Evolutionary conservation across 1,284 basidiomycete genomes (phyloP).

Genomic region (Ustilago curta): DNA sequence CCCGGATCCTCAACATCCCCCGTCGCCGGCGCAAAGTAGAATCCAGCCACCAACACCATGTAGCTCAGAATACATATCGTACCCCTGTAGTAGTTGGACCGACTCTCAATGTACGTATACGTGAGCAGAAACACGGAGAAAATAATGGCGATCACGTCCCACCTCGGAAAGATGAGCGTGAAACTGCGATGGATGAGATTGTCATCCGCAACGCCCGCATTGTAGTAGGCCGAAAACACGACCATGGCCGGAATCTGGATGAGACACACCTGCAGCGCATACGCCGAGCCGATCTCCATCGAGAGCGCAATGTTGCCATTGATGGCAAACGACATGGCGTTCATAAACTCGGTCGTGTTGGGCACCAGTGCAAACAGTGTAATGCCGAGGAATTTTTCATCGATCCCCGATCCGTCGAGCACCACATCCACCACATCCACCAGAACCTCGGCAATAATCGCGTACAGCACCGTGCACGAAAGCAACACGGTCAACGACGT

Average conservation of each 20-base stretch:
- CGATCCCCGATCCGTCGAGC: constrained; percentile 89
- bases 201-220: constrained; percentile 76
- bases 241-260: constrained; percentile 99
- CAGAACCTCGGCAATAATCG: constrained; percentile 93
- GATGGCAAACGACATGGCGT: constrained; percentile 98
- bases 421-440: constrained; percentile 97
- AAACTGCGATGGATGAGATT: constrained; percentile 56
- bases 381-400: constrained; percentile 97
- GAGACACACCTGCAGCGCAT: constrained; percentile 96
- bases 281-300: constrained; percentile 99
- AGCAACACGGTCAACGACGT: constrained; percentile 63
- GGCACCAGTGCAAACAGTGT: constrained; percentile 97
- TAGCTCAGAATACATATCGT: constrained; percentile 65
- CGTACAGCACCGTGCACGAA: constrained; percentile 89
- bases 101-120: constrained; percentile 98
- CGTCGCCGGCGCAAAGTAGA: constrained; percentile 65
- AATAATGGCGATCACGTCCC: constrained; percentile 97
- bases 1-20: constrained; percentile 60
- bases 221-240: constrained; percentile 94
- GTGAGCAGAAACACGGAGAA: constrained; percentile 85
- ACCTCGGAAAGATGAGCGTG: constrained; percentile 90
- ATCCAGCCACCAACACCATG: constrained; percentile 65
- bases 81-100: constrained; percentile 83
- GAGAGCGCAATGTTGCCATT: constrained; percentile 93
- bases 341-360: constrained; percentile 99